These are phyloP conservation scores for Nakazawaea holstii DNA, from an alignment of 805 yeast species.

Conservation along the genomic window DNA sequence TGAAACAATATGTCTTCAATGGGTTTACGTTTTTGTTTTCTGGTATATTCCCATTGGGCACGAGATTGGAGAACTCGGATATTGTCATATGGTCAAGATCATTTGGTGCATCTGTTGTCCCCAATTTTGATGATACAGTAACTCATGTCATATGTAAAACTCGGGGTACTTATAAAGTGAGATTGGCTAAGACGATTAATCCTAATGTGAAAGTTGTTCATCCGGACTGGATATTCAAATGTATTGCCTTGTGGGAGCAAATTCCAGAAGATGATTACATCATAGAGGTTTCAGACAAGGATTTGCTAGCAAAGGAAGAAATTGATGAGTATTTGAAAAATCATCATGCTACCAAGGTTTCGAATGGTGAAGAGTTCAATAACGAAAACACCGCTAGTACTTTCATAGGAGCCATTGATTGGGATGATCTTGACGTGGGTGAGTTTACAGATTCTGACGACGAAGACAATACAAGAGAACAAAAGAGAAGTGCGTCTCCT, in stretches of 20 bases:
- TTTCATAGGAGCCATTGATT: constrained; percentile 31
- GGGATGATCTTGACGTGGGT: constrained; percentile 49
- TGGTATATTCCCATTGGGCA: constrained; percentile 86
- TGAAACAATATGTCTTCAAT: constrained; percentile 63
- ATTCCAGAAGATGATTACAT: constrained; percentile 58
- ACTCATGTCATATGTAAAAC: constrained; percentile 87
- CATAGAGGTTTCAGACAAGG: constrained; percentile 45
- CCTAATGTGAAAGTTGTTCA: constrained; percentile 70
- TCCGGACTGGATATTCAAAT: constrained; percentile 89
- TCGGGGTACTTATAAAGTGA: constrained; percentile 78
- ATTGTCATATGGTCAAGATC: constrained; percentile 89
- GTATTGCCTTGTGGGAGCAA: constrained; percentile 73
- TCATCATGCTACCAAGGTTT: constrained; percentile 16
- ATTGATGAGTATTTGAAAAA: constrained; percentile 37
- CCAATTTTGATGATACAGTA: constrained; percentile 63
- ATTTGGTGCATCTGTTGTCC: constrained; percentile 82
- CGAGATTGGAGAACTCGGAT: constrained; percentile 67
- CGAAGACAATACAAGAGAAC: constrained; percentile 17
- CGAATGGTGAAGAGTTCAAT: constrained; percentile 28
- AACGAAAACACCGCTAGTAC: constrained; percentile 20
- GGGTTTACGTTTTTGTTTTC: constrained; percentile 74
- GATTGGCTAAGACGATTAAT: constrained; percentile 63
- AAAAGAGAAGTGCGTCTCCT: not conserved
- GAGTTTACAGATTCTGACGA: constrained; percentile 44
- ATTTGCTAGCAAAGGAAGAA: constrained; percentile 36